Conservation (phyloP, 2,329 filamentous ascomycete species). For the Aspergillus puulaauensis region DNA sequence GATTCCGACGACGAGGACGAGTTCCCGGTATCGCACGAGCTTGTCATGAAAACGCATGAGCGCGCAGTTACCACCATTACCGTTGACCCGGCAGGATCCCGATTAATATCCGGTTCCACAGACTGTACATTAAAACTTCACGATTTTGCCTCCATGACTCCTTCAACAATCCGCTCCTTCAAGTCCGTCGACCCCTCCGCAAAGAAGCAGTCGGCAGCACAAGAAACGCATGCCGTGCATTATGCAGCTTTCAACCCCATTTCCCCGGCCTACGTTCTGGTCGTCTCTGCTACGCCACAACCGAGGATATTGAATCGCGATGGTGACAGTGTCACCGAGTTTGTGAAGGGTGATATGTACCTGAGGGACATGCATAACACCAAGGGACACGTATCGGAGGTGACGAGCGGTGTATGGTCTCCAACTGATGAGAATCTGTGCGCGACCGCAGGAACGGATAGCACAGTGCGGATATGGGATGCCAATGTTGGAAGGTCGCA, state of each 20-base stretch:
- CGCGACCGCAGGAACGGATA: slow-evolving; percentile 90
- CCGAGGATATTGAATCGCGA: slow-evolving; percentile 87
- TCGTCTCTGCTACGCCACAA: slow-evolving; percentile 84
- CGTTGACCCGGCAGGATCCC: slow-evolving; percentile 78
- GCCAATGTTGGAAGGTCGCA: slow-evolving; percentile 86
- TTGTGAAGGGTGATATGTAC: slow-evolving; percentile 98
- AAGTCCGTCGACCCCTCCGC: slow-evolving; percentile 85
- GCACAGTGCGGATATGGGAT: slow-evolving; percentile 95
- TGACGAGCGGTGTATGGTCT: slow-evolving; percentile 88
- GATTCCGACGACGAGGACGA: slow-evolving; percentile 79
- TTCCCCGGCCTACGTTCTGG: slow-evolving; percentile 77
- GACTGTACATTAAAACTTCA: slow-evolving; percentile 92
- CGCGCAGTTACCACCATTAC: slow-evolving; percentile 80
- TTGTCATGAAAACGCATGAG: slow-evolving; percentile 89
- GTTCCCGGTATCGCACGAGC: slow-evolving; percentile 88
- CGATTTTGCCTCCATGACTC: slow-evolving; percentile 94
- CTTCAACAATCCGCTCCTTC: slow-evolving; percentile 90
- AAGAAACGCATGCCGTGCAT: slow-evolving; percentile 86
- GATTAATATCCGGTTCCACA: slow-evolving; percentile 84
- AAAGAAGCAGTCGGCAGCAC: slow-evolving; percentile 66
- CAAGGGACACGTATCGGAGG: slow-evolving; percentile 91
- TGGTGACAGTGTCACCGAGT: slow-evolving; percentile 81
- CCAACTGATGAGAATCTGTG: slow-evolving; percentile 81
- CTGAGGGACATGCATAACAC: slow-evolving; percentile 96
- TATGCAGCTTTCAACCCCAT: slow-evolving; percentile 83